Conservation (phyloP, 345 rosid species). For the Rhodamnia rubescens region DNA sequence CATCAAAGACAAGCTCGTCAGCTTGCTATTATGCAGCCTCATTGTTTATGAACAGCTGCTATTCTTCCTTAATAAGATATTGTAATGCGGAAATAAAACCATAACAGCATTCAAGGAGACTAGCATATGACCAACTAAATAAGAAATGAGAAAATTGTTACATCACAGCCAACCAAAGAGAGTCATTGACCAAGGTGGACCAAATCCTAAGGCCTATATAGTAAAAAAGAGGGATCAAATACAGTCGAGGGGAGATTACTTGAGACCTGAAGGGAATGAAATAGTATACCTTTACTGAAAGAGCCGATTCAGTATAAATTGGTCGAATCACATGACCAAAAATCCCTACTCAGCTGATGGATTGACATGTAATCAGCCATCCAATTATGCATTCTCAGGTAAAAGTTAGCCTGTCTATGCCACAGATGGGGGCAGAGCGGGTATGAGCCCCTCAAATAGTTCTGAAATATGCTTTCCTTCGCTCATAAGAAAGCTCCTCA, state of each 20-base stretch:
- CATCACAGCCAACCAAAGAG: not conserved
- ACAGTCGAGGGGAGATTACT: not conserved
- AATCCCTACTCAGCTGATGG: not conserved
- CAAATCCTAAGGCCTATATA: not conserved
- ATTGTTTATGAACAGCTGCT: not conserved
- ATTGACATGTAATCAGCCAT: not conserved
- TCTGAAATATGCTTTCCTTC: not conserved
- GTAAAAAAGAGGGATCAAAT: not conserved
- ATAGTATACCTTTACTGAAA: not conserved
- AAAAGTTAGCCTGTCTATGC: not conserved
- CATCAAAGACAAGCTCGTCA: not conserved
- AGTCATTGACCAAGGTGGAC: not conserved
- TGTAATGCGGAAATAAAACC: not conserved
- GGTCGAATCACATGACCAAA: not conserved
- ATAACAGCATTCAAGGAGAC: not conserved
- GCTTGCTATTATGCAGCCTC: not conserved
- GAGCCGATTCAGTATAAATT: not conserved
- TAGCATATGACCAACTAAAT: not conserved
- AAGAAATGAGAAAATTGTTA: not conserved
- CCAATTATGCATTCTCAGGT: not conserved
- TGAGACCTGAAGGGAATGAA: no score
- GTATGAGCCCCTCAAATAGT: not conserved
- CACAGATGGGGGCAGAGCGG: not conserved
- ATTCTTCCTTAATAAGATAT: not conserved
- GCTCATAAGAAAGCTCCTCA: not conserved